Evolutionary conservation across 1,284 basidiomycete genomes (phyloP).

Genomic region (Takashimella koratensis): DNA sequence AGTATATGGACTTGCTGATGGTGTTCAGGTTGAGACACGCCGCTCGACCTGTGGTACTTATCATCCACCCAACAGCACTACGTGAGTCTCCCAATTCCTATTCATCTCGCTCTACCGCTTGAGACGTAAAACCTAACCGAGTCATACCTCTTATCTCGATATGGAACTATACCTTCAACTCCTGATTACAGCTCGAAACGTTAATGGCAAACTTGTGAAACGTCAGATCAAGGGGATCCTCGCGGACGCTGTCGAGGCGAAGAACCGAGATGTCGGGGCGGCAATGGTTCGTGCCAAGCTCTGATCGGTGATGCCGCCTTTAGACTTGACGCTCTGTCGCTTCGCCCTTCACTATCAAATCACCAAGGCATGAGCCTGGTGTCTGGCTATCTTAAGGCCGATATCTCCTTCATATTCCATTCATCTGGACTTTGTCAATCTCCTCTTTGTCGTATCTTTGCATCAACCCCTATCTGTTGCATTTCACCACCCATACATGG

Average conservation of each 20-base stretch:
- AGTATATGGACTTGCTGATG: too few species aligned
- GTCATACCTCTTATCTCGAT: too few species aligned
- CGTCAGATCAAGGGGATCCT: constrained; percentile 17
- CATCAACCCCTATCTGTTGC: not conserved
- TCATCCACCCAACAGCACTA: constrained; percentile 8
- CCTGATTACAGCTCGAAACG: constrained; percentile 17
- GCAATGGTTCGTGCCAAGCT: constrained; percentile 8
- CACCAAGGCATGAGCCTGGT: too few species aligned
- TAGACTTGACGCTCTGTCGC: too few species aligned
- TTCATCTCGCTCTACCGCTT: too few species aligned
- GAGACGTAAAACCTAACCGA: too few species aligned
- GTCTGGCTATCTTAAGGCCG: not conserved
- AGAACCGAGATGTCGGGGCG: constrained; percentile 12
- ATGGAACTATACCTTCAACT: too few species aligned
- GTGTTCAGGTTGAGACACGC: constrained; percentile 14
- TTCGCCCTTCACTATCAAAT: too few species aligned
- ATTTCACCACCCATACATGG: too few species aligned
- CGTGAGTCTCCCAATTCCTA: constrained; percentile 13
- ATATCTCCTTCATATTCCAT: not conserved
- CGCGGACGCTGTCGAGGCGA: constrained; percentile 13
- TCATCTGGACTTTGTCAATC: too few species aligned
- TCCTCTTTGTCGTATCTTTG: too few species aligned
- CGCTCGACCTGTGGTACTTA: constrained; percentile 11
- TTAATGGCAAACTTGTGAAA: constrained; percentile 20
- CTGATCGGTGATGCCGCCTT: too few species aligned